Base-by-base conservation (phyloP, 352 stramenopile genomes). In the Phytophthora ohioensis region DNA sequence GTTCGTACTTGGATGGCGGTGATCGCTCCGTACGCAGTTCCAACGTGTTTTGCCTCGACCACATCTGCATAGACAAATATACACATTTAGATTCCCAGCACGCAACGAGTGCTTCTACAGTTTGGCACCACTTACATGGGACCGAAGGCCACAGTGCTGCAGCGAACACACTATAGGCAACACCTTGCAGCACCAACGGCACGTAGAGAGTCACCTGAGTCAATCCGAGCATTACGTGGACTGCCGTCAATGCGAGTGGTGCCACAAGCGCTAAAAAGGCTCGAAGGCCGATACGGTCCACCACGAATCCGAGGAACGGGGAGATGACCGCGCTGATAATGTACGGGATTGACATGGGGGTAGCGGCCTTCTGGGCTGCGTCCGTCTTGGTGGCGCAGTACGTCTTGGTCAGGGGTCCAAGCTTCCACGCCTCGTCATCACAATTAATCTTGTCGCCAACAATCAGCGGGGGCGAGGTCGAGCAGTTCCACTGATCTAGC, bases 81-180 rank as follows among this genome's bases (percentile, higher is more conserved):
- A 43, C 3, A 57, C 31, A 3, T 31, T 55, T 45, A 70, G 45
- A 52, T 54, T 52, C 47, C 9, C 48, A 31, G 59, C 41, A 63
- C 2, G 4, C 27, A 27, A 46, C 6, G 11, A 57, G 21, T 39
- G 38, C 49, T 17, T 41, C 0, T 9, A 41, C 35, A 35, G 35
- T 17, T n/a, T 21, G 39, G 17, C 17, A 52, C 15, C 49, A 69
- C 70, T 57, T 76, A 81, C 74, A 81, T 73, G 92, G 90, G 21
- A 98, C 90, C 0, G 90, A 97, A 4, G 95, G 95, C 95, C 94
- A 98, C 21, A 98, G 46, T 6, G 94, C 93, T 5, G 95, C 90
- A 4, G 94, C 94, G 76, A 97, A 98, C 11, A 98, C 85, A 35
- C 90, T 96, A 69, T 98, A 98, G 6, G 91, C 91, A 10, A 98